Evolutionary conservation across 2,329 filamentous ascomycete species (phyloP).

Genomic region (Alternaria panax): DNA sequence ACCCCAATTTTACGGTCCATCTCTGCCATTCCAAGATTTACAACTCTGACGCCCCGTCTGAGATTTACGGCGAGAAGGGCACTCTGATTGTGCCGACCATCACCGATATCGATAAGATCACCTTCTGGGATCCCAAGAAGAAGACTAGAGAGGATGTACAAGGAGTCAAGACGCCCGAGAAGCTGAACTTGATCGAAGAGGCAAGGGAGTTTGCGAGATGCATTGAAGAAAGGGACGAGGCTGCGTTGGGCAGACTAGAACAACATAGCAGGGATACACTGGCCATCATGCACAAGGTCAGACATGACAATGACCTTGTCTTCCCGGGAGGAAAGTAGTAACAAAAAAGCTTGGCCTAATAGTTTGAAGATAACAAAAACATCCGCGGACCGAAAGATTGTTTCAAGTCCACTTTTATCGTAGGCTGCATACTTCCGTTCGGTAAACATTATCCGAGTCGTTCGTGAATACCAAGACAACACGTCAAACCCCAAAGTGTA

Average conservation of each 20-base stretch:
- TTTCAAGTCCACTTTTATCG: background rate
- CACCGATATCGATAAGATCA: slow-evolving; percentile 55
- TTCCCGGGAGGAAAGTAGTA: slow-evolving; percentile 45
- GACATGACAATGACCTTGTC: slow-evolving; percentile 54
- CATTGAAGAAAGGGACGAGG: slow-evolving; percentile 50
- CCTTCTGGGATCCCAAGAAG: slow-evolving; percentile 52
- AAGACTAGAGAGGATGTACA: slow-evolving; percentile 54
- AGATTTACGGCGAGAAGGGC: slow-evolving; percentile 58
- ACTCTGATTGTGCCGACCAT: slow-evolving; percentile 55
- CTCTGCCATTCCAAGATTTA: slow-evolving; percentile 55
- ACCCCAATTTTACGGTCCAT: slow-evolving; percentile 55
- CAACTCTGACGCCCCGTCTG: slow-evolving; percentile 52
- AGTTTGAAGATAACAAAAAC: background rate
- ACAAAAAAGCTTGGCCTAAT: background rate
- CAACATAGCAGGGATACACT: slow-evolving; percentile 53
- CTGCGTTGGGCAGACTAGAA: slow-evolving; percentile 51
- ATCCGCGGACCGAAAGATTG: background rate
- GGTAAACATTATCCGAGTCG: background rate
- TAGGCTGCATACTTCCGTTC: background rate
- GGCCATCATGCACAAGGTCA: slow-evolving; percentile 53
- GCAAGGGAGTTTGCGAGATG: slow-evolving; percentile 56
- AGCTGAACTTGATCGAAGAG: slow-evolving; percentile 58
- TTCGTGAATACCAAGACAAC: background rate
- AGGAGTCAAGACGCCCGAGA: slow-evolving; percentile 43
- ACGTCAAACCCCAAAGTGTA: background rate